phyloP scores from a whole-genome alignment of 768 basidiomycete species.

The Favolaschia claudopus region DNA sequence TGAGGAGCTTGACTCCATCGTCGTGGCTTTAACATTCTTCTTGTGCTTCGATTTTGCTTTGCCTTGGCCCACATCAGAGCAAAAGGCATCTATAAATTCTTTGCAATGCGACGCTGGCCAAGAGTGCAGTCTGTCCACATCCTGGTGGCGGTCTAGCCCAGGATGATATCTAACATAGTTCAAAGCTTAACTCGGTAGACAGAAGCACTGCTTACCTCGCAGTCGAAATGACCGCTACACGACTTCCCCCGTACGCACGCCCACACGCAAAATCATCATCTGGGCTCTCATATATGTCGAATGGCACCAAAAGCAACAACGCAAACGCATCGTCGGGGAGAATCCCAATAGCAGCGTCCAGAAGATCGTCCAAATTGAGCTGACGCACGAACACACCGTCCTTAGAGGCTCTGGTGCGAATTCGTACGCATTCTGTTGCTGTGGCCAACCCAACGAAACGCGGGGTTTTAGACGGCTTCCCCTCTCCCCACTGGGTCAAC shows the following conservation, averaged over 20 bases:
- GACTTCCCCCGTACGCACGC: conserved; percentile 48
- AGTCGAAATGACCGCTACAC: conserved; percentile 46
- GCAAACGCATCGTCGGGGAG: conserved; percentile 45
- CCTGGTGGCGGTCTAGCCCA: conserved; percentile 36
- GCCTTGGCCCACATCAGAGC: conserved; percentile 1
- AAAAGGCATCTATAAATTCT: conserved; percentile 32
- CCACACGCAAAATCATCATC: conserved; percentile 47
- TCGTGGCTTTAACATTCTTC: neutral
- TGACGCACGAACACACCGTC: conserved; percentile 38
- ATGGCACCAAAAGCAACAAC: conserved; percentile 42
- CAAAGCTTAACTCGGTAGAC: neutral
- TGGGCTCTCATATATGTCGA: conserved; percentile 44
- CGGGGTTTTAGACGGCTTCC: conserved; percentile 22
- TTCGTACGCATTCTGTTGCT: conserved; percentile 39
- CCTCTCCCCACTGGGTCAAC: conserved; percentile 39
- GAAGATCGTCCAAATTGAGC: conserved; percentile 45
- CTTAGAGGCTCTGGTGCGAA: conserved; percentile 39
- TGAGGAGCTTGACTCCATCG: neutral
- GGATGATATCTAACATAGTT: conserved; percentile 38
- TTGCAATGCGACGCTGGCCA: conserved; percentile 48
- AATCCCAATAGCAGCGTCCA: conserved; percentile 43
- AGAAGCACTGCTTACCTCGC: conserved; percentile 23
- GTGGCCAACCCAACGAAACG: conserved; percentile 40
- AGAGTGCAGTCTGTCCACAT: conserved; percentile 40
- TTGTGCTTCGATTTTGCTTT: conserved; percentile 19